These are phyloP conservation scores for Talaromyces amestolkiae DNA, from an alignment of 2,329 filamentous ascomycete genomes.

Conservation along the genomic window DNA sequence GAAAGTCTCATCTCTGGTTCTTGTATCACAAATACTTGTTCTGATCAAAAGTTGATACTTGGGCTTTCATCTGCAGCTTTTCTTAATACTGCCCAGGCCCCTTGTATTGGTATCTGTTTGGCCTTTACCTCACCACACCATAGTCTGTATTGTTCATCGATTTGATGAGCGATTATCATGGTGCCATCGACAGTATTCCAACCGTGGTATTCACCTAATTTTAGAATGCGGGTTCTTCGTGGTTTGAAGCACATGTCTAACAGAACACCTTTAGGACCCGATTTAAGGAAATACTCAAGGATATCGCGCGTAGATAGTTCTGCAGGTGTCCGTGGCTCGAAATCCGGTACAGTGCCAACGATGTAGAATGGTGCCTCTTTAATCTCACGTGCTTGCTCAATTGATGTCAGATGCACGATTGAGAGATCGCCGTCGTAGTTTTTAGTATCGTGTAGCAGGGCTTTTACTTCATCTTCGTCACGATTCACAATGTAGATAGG, in stretches of 20 bases:
- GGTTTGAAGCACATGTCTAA: conserved; percentile 48
- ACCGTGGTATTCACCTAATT: conserved; percentile 30
- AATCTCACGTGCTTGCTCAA: conserved; percentile 28
- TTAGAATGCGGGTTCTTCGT: conserved; percentile 37
- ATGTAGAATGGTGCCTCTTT: conserved; percentile 33
- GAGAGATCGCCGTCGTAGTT: background rate
- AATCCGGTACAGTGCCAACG: conserved; percentile 42
- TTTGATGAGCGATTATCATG: conserved; percentile 44
- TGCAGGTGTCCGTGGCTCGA: conserved; percentile 30
- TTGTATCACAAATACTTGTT: background rate
- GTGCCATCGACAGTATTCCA: conserved; percentile 44
- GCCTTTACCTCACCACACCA: conserved; percentile 35
- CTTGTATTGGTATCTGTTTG: conserved; percentile 27
- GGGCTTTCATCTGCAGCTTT: conserved; percentile 34
- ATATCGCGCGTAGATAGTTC: conserved; percentile 31
- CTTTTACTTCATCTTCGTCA: conserved; percentile 30
- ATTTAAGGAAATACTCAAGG: conserved; percentile 30
- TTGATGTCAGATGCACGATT: conserved; percentile 32
- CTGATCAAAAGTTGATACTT: conserved; percentile 32
- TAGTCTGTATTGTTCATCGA: conserved; percentile 40
- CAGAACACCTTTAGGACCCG: conserved; percentile 32
- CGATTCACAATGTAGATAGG: conserved; percentile 41
- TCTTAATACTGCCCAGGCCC: conserved; percentile 34
- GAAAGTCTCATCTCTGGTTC: background rate
- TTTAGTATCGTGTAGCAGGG: conserved; percentile 28